A percentile compares a stretch with the other conserved stretches of the same genome.
These are phyloP conservation scores for Lolium multiflorum DNA, from an alignment of 176 grass and related monocot species.

Conservation along the genomic window DNA sequence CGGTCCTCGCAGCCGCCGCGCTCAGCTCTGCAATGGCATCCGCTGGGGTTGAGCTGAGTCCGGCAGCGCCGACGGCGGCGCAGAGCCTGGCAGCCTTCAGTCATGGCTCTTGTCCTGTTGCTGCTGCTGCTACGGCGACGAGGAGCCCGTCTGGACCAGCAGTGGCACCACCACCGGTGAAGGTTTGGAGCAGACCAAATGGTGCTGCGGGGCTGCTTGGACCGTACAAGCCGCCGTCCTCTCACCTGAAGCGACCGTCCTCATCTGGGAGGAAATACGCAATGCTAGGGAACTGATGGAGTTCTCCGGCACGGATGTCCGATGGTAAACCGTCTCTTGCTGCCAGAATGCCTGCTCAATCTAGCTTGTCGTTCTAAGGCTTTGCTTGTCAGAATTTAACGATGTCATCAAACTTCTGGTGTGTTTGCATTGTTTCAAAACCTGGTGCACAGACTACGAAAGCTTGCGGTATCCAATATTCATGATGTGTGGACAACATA, in stretches of 20 bases:
- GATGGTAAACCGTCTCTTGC: too few relatives aligned
- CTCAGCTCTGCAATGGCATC: slow-evolving; percentile 46
- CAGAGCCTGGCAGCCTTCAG: slow-evolving; percentile 24
- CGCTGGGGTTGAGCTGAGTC: not conserved
- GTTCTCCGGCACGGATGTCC: too few relatives aligned
- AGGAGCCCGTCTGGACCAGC: not conserved
- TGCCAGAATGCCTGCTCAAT: too few relatives aligned
- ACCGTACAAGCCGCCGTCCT: slow-evolving; percentile 42
- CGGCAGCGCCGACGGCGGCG: not conserved
- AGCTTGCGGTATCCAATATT: not conserved
- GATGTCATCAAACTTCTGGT: not conserved
- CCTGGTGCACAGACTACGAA: not conserved
- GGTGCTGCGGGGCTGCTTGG: slow-evolving; percentile 23
- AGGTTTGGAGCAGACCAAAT: not conserved
- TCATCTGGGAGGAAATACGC: not conserved
- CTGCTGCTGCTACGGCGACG: not conserved
- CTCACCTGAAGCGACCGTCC: not conserved
- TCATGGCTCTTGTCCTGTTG: slow-evolving; percentile 20
- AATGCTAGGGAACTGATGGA: not conserved
- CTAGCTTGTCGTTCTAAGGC: too few relatives aligned
- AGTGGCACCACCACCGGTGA: not conserved
- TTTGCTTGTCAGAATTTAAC: not conserved
- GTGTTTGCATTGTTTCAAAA: not conserved
- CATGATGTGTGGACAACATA: not conserved
- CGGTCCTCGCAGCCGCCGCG: slow-evolving; percentile 56